These are phyloP conservation scores for Tulasnella calospora DNA, from an alignment of 768 basidiomycete genomes.

Conservation along the genomic window DNA sequence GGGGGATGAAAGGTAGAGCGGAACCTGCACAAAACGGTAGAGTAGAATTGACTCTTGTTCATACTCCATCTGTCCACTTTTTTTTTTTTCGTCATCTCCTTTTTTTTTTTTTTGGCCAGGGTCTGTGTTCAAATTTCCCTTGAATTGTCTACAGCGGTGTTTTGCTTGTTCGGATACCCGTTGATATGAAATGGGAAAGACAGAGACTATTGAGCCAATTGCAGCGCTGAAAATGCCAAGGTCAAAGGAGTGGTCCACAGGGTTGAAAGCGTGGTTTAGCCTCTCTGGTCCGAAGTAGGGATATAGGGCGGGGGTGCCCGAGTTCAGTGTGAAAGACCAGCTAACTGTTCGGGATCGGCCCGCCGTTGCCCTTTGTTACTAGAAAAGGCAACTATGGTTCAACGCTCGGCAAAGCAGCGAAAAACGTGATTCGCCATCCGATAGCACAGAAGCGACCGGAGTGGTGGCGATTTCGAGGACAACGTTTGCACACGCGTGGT, in stretches of 20 bases:
- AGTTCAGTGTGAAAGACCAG: not conserved
- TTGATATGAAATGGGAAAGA: not conserved
- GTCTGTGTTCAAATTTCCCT: constrained; percentile 1
- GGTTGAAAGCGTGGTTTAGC: not conserved
- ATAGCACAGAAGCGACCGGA: not conserved
- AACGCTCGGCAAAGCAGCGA: not conserved
- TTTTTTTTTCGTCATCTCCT: not conserved
- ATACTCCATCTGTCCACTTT: not conserved
- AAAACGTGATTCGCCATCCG: not conserved
- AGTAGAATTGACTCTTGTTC: constrained; percentile 6
- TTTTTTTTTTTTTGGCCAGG: not conserved
- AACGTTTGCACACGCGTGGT: not conserved
- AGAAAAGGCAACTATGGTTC: not conserved
- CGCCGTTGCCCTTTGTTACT: constrained; percentile 1
- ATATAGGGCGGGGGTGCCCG: not conserved
- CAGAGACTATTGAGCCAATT: not conserved
- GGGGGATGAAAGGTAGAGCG: constrained; percentile 1
- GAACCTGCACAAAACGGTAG: too few relatives aligned
- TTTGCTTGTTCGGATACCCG: not conserved
- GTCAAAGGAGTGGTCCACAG: not conserved
- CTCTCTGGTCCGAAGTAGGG: not conserved
- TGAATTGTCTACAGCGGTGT: not conserved
- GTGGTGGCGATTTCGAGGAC: not conserved
- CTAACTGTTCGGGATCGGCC: not conserved
- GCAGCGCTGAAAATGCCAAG: not conserved